These are phyloP conservation scores for Pseudozyma pruni DNA, from an alignment of 1,284 basidiomycete genomes.

Conservation along the genomic window DNA sequence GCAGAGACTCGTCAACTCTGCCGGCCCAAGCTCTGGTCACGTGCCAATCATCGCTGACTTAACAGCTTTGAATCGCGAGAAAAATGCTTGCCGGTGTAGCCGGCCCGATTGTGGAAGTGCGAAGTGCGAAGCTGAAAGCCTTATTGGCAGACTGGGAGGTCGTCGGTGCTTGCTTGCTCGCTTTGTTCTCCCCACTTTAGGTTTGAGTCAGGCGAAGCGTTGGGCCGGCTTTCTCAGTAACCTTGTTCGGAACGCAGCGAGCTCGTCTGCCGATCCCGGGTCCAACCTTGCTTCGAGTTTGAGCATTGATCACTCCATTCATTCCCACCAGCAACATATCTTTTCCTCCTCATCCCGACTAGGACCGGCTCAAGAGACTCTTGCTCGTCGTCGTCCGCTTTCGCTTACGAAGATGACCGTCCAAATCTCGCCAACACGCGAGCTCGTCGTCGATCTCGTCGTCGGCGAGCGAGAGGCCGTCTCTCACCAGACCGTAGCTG, in stretches of 20 bases:
- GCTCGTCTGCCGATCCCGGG: background rate
- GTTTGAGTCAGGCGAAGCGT: no score
- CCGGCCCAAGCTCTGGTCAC: conserved; percentile 33
- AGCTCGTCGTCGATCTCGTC: conserved; percentile 30
- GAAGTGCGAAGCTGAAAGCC: background rate
- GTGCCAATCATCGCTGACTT: background rate
- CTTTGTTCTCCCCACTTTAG: no score
- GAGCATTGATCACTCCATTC: background rate
- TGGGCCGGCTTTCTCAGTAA: background rate
- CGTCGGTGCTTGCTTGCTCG: background rate
- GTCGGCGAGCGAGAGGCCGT: conserved; percentile 31
- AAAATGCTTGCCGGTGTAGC: background rate
- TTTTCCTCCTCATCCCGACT: no score
- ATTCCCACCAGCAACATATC: no score
- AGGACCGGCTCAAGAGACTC: no score
- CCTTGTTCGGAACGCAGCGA: conserved; percentile 2
- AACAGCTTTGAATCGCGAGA: conserved; percentile 1
- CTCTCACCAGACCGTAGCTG: conserved; percentile 28
- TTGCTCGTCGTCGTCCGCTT: background rate
- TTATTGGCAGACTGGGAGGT: conserved; percentile 8
- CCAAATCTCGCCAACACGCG: conserved; percentile 7
- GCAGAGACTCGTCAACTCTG: background rate
- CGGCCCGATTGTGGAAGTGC: background rate
- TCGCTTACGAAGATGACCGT: conserved; percentile 22
- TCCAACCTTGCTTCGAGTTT: background rate